These are phyloP conservation scores for Fraxinus greggii DNA, from an alignment of 305 asterid species.

Conservation along the genomic window DNA sequence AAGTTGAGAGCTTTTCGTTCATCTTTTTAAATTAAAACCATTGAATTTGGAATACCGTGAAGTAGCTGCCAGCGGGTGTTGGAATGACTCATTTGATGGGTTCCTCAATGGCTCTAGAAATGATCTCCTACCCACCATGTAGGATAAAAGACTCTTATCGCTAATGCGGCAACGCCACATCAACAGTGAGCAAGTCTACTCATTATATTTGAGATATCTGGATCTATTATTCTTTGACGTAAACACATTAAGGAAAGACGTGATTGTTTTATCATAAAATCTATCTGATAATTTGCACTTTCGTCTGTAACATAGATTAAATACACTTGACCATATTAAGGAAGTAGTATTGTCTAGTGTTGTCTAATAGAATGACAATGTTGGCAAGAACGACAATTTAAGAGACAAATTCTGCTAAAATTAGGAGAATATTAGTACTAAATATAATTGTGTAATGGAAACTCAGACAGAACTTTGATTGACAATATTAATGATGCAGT, in stretches of 20 bases:
- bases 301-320: not conserved
- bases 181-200: not conserved
- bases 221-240: not conserved
- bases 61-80: not conserved
- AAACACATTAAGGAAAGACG: not conserved
- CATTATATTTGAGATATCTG: not conserved
- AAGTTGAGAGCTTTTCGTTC: not conserved
- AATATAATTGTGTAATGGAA: not conserved
- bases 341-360: not conserved
- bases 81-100: not conserved
- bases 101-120: not conserved
- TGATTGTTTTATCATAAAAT: not conserved
- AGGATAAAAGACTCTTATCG: not conserved
- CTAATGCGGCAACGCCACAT: not conserved
- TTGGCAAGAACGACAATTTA: not conserved
- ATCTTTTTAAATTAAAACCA: not conserved
- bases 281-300: not conserved
- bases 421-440: not conserved
- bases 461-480: not conserved
- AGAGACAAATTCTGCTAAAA: not conserved
- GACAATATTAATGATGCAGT: slow-evolving; percentile 3
- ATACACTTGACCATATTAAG: not conserved
- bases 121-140: not conserved
- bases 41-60: not conserved
- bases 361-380: not conserved